Evolutionary conservation across 176 grass and related monocot genomes (phyloP).

Genomic region (Dactylis glomerata): DNA sequence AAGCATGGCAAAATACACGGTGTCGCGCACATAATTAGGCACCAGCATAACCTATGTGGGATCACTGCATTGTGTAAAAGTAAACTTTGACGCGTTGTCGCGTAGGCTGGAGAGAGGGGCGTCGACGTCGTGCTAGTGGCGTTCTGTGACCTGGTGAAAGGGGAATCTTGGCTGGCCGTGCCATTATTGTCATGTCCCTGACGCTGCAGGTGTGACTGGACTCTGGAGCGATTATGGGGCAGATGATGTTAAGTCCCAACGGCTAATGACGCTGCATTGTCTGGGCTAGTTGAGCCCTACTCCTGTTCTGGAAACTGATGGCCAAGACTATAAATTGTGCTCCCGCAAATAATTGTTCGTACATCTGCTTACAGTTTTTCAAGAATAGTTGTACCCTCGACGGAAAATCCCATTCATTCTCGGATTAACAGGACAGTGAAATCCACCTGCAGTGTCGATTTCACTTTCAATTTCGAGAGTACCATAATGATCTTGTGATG

Average conservation of each 20-base stretch:
- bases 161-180: constrained; percentile 13
- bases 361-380: background rate
- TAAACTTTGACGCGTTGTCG: background rate
- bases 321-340: background rate
- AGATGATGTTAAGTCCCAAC: constrained; percentile 16
- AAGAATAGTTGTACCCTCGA: too few species aligned
- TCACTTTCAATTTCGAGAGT: background rate
- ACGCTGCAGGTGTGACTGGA: background rate
- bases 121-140: background rate
- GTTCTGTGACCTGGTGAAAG: background rate
- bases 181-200: background rate
- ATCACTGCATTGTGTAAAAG: background rate
- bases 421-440: background rate
- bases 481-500: background rate
- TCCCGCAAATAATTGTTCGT: background rate
- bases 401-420: background rate
- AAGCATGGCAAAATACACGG: background rate
- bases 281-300: background rate
- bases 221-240: background rate
- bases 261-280: background rate
- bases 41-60: background rate
- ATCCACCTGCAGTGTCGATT: background rate
- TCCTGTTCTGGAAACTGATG: too few species aligned
- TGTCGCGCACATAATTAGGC: background rate
- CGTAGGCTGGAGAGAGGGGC: background rate